phyloP scores from a whole-genome alignment of 352 stramenopile species.

The Pythium phragmiticola region DNA sequence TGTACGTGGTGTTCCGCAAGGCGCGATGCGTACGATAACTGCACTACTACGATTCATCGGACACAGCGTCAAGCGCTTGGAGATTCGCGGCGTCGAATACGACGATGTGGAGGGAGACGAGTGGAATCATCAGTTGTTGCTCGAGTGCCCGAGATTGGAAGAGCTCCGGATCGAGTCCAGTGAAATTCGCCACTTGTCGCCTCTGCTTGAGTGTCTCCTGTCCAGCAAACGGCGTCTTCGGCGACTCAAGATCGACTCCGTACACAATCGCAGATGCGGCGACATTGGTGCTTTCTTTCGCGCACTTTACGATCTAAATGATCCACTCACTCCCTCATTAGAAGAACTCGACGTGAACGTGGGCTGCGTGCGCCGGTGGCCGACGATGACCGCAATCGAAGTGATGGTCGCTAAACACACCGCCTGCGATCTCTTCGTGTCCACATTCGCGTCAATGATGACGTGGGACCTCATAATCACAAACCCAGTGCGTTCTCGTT shows the following conservation, averaged over 20 bases:
- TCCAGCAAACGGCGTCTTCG: background rate
- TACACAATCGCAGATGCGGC: background rate
- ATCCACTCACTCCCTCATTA: too few relatives aligned
- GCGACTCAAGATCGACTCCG: background rate
- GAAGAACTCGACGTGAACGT: too few relatives aligned
- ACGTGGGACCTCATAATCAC: too few relatives aligned
- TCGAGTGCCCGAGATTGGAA: background rate
- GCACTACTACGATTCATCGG: conserved; percentile 1
- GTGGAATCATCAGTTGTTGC: background rate
- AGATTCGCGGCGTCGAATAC: background rate
- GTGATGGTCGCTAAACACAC: too few relatives aligned
- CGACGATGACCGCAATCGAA: too few relatives aligned
- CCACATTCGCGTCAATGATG: too few relatives aligned
- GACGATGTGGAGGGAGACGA: background rate
- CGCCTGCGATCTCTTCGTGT: too few relatives aligned
- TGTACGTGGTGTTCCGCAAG: background rate
- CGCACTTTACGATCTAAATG: too few relatives aligned
- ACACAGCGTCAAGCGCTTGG: background rate
- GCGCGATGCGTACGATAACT: background rate
- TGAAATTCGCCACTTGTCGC: background rate
- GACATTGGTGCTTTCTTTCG: too few relatives aligned
- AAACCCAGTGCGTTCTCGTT: background rate
- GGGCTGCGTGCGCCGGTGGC: too few relatives aligned
- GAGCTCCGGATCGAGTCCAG: background rate
- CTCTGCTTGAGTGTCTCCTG: background rate